phyloP scores from a whole-genome alignment of 176 grass and related monocot genomes.

The Triticum monococcum region DNA sequence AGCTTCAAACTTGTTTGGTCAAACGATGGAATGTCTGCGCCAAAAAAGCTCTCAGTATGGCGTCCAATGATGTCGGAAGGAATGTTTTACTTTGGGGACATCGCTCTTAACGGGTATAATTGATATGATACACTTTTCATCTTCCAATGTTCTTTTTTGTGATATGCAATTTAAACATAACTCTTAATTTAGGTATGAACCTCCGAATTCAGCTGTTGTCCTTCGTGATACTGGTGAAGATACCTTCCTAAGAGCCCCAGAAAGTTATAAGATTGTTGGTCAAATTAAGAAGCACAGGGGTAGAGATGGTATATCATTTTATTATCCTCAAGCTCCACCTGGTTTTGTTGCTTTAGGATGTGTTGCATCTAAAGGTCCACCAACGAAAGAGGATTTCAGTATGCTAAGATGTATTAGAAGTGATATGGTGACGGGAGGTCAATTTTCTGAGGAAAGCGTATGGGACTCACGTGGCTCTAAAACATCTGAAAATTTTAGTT shows the following conservation, averaged over 20 bases:
- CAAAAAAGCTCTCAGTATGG: slow-evolving; percentile 95
- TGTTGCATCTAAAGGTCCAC: slow-evolving; percentile 70
- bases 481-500: slow-evolving; percentile 75
- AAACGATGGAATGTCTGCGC: slow-evolving; percentile 58
- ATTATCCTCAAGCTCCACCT: slow-evolving; percentile 79
- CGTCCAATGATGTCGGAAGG: slow-evolving; percentile 73
- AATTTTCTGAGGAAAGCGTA: slow-evolving; percentile 77
- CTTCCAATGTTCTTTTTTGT: background rate
- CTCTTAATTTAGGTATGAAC: slow-evolving; percentile 65
- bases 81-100: slow-evolving; percentile 85
- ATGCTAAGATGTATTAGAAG: slow-evolving; percentile 82
- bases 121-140: slow-evolving; percentile 17
- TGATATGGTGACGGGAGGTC: slow-evolving; percentile 87
- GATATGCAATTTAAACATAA: slow-evolving; percentile 31
- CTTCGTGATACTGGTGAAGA: slow-evolving; percentile 71
- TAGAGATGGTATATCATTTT: slow-evolving; percentile 73
- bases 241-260: slow-evolving; percentile 69
- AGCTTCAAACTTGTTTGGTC: slow-evolving; percentile 92
- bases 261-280: slow-evolving; percentile 69
- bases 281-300: slow-evolving; percentile 84
- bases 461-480: slow-evolving; percentile 79
- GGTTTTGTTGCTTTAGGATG: slow-evolving; percentile 92
- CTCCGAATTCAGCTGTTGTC: slow-evolving; percentile 88
- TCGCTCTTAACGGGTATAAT: slow-evolving; percentile 81
- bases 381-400: slow-evolving; percentile 57